Percentiles rank a stretch among this genome's conserved stretches.
phyloP scores from a whole-genome alignment of 768 basidiomycete species.

The Termitomyces bulborhizus region DNA sequence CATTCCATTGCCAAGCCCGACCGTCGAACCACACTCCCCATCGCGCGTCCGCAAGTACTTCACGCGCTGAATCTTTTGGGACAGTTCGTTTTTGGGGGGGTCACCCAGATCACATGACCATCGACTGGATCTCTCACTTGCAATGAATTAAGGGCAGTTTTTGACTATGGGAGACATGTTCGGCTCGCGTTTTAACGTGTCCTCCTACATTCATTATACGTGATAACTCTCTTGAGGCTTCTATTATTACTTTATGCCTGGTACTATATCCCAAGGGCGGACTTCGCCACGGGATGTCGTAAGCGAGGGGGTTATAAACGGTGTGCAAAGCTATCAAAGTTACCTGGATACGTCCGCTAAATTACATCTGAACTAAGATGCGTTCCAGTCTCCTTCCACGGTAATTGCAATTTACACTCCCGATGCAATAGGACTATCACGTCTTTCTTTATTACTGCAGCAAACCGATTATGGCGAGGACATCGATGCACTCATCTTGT shows the following conservation, averaged over 20 bases:
- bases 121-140: neutral
- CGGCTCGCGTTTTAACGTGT: neutral
- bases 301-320: neutral
- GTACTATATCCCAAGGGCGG: neutral
- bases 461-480: slow-evolving; percentile 10
- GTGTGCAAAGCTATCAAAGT: neutral
- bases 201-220: neutral
- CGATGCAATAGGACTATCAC: neutral
- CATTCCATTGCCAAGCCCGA: no score
- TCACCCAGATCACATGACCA: neutral
- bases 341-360: neutral
- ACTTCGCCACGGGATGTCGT: neutral
- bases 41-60: no score
- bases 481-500: slow-evolving; percentile 1
- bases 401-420: neutral
- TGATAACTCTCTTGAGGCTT: neutral
- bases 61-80: no score
- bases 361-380: neutral
- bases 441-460: neutral
- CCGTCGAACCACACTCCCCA: no score
- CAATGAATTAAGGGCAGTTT: neutral
- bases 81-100: no score
- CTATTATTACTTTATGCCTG: neutral
- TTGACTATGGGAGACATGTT: neutral
- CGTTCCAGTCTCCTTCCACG: slow-evolving; percentile 1